Evolutionary conservation across 129 eudicot species (phyloP), one percentile per base, ranked within the genome.

Genomic region (Arctium minus): DNA sequence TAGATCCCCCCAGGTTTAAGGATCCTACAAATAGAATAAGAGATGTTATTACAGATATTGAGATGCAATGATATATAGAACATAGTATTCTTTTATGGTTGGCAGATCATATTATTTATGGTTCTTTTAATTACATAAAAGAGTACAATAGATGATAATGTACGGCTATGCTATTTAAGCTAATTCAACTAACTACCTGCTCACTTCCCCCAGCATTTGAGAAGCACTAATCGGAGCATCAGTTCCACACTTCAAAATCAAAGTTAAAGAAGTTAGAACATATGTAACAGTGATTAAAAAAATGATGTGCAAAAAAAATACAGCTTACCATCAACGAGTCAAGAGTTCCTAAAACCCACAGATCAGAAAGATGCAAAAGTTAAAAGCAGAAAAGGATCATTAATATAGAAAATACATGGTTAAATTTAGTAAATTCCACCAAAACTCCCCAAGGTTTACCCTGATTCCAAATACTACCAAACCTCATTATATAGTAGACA

Each of bases 171-270:
- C 68, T 60, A 67, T 36, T 46, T 40, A 79, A 74, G 78, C 70
- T 70, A 8, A 39, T 22, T 75, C 79, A 80, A 79, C 75, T 75
- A 36, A 73, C 85, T 84, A 96, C 99, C 99, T 96, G 99, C 95
- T 89, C 86, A 96, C 93, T 93, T 96, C 99, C 82, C 97, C 97
- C 82, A 96, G 88, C 99, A 96, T 96, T 85, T 91, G 99, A 87
- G 97, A 86, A 81, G 97, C 92, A 65, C 97, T 87, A n/a, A 91
- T 76, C 73, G 97, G 97, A 86, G 99, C 97, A 88, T 91, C 87
- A 78, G 93, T 85, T 80, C 99, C 99, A 84, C 99, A 96, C 99
- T 96, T 84, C 17, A 88, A 77, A 84, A 79, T 68, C 67, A 82
- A 70, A 84, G 77, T 40, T 83, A 13, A 64, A 56, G 48, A 79